A percentile compares a stretch with the other conserved stretches of the same genome.
phyloP scores from a whole-genome alignment of 2,329 filamentous ascomycete genomes.

The Nectriaceae sp. region DNA sequence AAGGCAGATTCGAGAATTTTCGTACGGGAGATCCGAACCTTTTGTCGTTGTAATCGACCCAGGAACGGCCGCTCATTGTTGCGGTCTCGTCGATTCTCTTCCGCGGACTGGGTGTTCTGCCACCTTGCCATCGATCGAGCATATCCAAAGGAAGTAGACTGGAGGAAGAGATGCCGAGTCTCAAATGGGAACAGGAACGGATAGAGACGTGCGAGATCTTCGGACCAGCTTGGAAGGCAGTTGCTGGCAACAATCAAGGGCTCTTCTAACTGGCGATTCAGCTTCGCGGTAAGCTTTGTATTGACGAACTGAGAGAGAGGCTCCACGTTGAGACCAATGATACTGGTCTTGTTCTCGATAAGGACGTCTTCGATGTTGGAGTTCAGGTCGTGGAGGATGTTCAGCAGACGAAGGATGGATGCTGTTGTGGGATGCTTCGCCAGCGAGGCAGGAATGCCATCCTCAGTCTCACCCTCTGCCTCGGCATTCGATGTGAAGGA shows the following conservation, averaged over 20 bases:
- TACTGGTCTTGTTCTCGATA: slow-evolving; percentile 69
- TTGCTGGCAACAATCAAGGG: slow-evolving; percentile 96
- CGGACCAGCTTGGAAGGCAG: slow-evolving; percentile 93
- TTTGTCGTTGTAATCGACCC: slow-evolving; percentile 89
- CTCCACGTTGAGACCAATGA: slow-evolving; percentile 73
- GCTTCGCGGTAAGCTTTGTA: slow-evolving; percentile 94
- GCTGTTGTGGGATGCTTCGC: slow-evolving; percentile 82
- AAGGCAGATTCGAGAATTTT: slow-evolving; percentile 95
- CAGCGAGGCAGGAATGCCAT: slow-evolving; percentile 74
- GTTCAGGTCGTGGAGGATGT: slow-evolving; percentile 90
- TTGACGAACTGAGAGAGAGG: slow-evolving; percentile 95
- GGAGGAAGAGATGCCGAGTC: slow-evolving; percentile 92
- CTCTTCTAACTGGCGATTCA: slow-evolving; percentile 95
- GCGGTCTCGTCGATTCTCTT: slow-evolving; percentile 79
- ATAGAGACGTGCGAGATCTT: slow-evolving; percentile 89
- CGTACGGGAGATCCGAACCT: slow-evolving; percentile 94
- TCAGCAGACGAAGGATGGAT: slow-evolving; percentile 83
- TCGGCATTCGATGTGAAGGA: slow-evolving; percentile 56
- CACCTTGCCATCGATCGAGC: slow-evolving; percentile 95
- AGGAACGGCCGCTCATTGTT: slow-evolving; percentile 91
- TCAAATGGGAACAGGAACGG: slow-evolving; percentile 98
- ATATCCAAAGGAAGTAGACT: slow-evolving; percentile 98
- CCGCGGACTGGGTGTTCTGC: slow-evolving; percentile 86
- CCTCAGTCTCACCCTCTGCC: slow-evolving; percentile 53
- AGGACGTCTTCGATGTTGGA: slow-evolving; percentile 90